These are phyloP conservation scores for Leptographium wingfieldii DNA, from an alignment of 2,329 filamentous ascomycete species.

Conservation along the genomic window DNA sequence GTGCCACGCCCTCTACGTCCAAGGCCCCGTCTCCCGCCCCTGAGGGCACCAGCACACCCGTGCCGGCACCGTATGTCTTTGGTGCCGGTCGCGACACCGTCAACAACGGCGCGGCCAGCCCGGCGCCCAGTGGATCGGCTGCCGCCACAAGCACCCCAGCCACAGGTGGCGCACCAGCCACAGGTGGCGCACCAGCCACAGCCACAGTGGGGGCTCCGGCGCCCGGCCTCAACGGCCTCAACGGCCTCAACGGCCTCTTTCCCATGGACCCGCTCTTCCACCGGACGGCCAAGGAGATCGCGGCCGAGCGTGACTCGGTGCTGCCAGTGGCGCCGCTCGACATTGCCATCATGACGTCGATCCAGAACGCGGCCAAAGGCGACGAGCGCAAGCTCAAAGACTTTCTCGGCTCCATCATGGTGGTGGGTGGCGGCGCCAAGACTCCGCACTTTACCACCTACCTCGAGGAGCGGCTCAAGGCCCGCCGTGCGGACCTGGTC, in stretches of 20 bases:
- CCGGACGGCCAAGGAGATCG: conserved; percentile 40
- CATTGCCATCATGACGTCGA: conserved; percentile 77
- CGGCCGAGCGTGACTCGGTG: conserved; percentile 63
- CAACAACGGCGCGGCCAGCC: conserved; percentile 32
- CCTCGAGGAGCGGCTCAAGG: conserved; percentile 70
- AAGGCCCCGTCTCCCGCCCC: conserved; percentile 79
- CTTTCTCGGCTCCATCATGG: conserved; percentile 80
- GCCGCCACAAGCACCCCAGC: not conserved
- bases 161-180: not conserved
- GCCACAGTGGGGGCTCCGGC: not conserved
- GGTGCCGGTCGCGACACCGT: conserved; percentile 31
- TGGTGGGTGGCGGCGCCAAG: conserved; percentile 75
- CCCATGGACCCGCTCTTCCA: conserved; percentile 19
- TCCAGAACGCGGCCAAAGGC: conserved; percentile 72
- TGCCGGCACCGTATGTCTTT: conserved; percentile 44
- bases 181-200: not conserved
- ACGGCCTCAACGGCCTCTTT: conserved; percentile 9
- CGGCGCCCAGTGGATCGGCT: conserved; percentile 28
- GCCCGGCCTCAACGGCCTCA: conserved; percentile 6
- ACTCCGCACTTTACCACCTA: conserved; percentile 67
- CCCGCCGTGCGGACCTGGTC: conserved; percentile 45
- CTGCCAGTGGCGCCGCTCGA: conserved; percentile 77
- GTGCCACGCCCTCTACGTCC: conserved; percentile 71
- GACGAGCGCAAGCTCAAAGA: conserved; percentile 92
- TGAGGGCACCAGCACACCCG: conserved; percentile 59